phyloP scores from a whole-genome alignment of 352 stramenopile species.

The Phytophthora sp. region DNA sequence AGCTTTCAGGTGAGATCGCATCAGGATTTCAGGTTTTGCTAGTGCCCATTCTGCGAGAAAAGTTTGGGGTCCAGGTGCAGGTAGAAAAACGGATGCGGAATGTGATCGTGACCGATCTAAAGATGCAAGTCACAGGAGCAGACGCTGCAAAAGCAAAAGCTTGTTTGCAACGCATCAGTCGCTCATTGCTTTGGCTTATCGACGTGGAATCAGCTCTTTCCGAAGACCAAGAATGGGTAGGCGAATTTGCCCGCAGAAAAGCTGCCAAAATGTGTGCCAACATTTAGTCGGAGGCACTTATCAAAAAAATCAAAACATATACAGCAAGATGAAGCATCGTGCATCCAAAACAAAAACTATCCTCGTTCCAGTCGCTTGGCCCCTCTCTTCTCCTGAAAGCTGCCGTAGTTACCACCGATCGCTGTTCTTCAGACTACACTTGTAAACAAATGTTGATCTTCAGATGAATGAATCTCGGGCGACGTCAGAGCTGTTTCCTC shows the following conservation, averaged over 20 bases:
- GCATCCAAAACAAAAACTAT: constrained; percentile 2
- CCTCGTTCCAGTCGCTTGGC: background rate
- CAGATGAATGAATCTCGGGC: constrained; percentile 39
- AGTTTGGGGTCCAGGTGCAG: constrained; percentile 63
- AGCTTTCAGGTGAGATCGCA: constrained; percentile 68
- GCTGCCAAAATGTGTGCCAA: constrained; percentile 42
- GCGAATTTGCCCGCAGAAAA: constrained; percentile 42
- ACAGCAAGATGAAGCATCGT: background rate
- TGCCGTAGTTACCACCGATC: constrained; percentile 9
- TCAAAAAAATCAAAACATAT: constrained; percentile 7
- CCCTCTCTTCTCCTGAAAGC: background rate
- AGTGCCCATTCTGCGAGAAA: constrained; percentile 60
- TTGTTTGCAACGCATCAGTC: constrained; percentile 58
- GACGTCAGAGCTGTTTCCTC: constrained; percentile 44
- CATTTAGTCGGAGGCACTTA: constrained; percentile 30
- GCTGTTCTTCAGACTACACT: constrained; percentile 27
- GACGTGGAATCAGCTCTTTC: constrained; percentile 51
- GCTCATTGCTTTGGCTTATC: constrained; percentile 59
- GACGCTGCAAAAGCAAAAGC: constrained; percentile 38
- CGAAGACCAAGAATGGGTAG: constrained; percentile 51
- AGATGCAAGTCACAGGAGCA: constrained; percentile 44
- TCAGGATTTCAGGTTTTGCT: constrained; percentile 67
- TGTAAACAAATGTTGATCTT: constrained; percentile 61
- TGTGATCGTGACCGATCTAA: constrained; percentile 69
- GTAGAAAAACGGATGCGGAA: constrained; percentile 65